phyloP scores from a whole-genome alignment of 805 yeast species.

The Alloascoidea africana region DNA sequence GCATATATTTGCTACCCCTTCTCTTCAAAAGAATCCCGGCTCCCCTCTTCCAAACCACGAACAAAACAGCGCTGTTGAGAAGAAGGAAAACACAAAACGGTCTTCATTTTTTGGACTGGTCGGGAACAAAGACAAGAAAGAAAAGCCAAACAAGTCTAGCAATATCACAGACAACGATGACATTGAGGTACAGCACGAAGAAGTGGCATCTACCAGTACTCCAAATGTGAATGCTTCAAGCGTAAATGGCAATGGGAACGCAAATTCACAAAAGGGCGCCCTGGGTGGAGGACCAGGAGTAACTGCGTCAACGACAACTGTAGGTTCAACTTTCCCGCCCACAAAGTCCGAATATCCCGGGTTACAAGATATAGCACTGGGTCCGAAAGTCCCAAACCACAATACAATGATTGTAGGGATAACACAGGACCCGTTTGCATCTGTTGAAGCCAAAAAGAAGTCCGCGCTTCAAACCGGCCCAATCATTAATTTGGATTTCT shows the following conservation, averaged over 20 bases:
- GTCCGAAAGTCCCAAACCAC: conserved; percentile 25
- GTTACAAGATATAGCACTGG: conserved; percentile 20
- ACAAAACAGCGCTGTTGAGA: conserved; percentile 6
- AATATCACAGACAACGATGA: too few species aligned
- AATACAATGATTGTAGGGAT: conserved; percentile 29
- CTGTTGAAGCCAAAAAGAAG: conserved; percentile 62
- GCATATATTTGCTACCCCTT: neutral
- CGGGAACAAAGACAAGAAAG: conserved; percentile 1
- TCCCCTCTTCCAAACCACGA: conserved; percentile 6
- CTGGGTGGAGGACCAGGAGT: conserved; percentile 5
- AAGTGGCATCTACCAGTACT: too few species aligned
- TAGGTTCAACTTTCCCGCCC: conserved; percentile 2
- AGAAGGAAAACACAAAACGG: neutral
- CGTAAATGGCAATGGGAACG: neutral
- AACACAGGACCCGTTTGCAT: conserved; percentile 24
- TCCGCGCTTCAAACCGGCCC: conserved; percentile 74
- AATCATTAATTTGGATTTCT: conserved; percentile 63
- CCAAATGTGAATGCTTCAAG: conserved; percentile 5
- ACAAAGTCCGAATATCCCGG: conserved; percentile 6
- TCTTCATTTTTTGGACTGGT: neutral
- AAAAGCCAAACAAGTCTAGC: too few species aligned
- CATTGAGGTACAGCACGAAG: neutral
- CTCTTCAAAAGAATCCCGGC: too few species aligned
- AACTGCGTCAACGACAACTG: conserved; percentile 3
- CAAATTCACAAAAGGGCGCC: conserved; percentile 3